phyloP scores from a whole-genome alignment of 768 basidiomycete genomes.

The Coprinopsis cinerea region DNA sequence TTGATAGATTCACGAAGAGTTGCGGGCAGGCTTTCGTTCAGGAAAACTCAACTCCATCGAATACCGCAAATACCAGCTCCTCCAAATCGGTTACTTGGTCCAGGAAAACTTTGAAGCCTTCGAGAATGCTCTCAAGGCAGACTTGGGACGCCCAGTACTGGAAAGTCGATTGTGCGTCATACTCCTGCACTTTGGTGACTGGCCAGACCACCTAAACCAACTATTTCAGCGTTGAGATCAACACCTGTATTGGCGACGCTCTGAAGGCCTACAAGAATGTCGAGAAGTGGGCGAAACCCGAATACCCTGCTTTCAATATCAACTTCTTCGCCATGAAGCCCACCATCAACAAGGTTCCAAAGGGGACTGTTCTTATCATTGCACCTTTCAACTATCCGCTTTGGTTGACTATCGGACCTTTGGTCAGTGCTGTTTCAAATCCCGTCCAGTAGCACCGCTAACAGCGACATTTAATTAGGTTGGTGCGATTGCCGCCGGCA shows the following conservation, averaged over 20 bases:
- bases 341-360: conserved; percentile 66
- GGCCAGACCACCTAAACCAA: too few relatives aligned
- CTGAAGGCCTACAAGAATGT: conserved; percentile 54
- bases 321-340: conserved; percentile 58
- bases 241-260: conserved; percentile 44
- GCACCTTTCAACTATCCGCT: conserved; percentile 75
- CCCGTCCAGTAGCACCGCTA: not conserved
- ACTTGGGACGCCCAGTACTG: conserved; percentile 57
- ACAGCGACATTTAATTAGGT: conserved; percentile 22
- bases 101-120: conserved; percentile 66
- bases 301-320: conserved; percentile 48
- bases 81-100: conserved; percentile 67
- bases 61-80: conserved; percentile 70
- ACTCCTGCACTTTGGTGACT: not conserved
- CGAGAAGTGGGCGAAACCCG: conserved; percentile 69
- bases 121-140: conserved; percentile 48
- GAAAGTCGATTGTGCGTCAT: conserved; percentile 57
- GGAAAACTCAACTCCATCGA: conserved; percentile 63
- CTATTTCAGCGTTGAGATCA: conserved; percentile 67
- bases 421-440: conserved; percentile 36
- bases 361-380: conserved; percentile 68
- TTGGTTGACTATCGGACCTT: conserved; percentile 48
- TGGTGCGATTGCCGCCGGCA: conserved; percentile 78
- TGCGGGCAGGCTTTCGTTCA: conserved; percentile 51
- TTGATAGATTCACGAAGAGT: conserved; percentile 46